phyloP scores from a whole-genome alignment of 2,329 filamentous ascomycete species.

The Cucurbitaria berberidis region DNA sequence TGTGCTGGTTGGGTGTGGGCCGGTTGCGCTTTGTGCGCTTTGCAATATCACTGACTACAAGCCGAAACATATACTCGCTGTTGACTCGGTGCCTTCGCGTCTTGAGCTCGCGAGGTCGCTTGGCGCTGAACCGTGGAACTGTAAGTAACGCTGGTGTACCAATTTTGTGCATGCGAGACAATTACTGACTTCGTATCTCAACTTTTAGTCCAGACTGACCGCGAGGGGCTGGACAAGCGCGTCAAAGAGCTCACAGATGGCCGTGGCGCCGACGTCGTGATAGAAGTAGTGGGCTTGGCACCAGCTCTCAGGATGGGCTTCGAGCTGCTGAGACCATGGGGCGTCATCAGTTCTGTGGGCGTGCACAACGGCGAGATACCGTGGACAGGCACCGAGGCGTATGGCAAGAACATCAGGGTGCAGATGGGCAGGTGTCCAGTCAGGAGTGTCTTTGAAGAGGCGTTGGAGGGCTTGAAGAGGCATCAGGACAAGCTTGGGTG shows the following conservation, averaged over 20 bases:
- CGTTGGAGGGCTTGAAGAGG: slow-evolving; percentile 53
- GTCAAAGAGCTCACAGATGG: slow-evolving; percentile 79
- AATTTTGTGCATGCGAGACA: too few relatives aligned
- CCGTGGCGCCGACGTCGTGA: slow-evolving; percentile 82
- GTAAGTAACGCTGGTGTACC: too few relatives aligned
- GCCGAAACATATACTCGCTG: slow-evolving; percentile 77
- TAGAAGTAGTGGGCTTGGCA: slow-evolving; percentile 61
- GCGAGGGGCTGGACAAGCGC: slow-evolving; percentile 68
- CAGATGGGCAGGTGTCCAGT: slow-evolving; percentile 60
- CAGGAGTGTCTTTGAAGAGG: slow-evolving; percentile 56
- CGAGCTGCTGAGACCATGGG: slow-evolving; percentile 58
- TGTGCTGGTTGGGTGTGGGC: slow-evolving; percentile 82
- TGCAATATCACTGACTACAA: slow-evolving; percentile 77
- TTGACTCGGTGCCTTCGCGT: slow-evolving; percentile 78
- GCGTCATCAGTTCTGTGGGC: slow-evolving; percentile 55
- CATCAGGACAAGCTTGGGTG: slow-evolving; percentile 58
- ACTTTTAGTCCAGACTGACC: slow-evolving; percentile 69
- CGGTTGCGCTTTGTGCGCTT: slow-evolving; percentile 80
- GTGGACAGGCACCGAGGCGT: slow-evolving; percentile 56
- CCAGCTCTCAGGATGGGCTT: slow-evolving; percentile 57
- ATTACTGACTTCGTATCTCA: too few relatives aligned
- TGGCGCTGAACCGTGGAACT: slow-evolving; percentile 85
- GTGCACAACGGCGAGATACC: slow-evolving; percentile 59
- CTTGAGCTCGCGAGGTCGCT: slow-evolving; percentile 74
- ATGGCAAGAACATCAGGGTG: slow-evolving; percentile 58